Base-by-base conservation (phyloP, 805 yeast genomes). In the Monosporozyma unispora region DNA sequence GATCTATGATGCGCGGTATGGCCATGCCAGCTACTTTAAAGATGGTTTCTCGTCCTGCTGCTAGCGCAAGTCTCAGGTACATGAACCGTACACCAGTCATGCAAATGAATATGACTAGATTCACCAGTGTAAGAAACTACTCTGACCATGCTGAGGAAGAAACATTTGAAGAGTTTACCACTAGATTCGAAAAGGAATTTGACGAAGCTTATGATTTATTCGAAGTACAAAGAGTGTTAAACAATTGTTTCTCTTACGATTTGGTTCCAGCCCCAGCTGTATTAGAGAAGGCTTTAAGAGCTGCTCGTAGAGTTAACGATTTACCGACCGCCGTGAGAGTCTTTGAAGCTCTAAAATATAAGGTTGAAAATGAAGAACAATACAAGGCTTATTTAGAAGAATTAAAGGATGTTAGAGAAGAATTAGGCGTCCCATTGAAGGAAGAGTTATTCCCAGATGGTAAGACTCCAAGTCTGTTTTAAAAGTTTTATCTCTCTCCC, bases 241-340 rank as follows among this genome's bases (percentile, higher is more conserved):
- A 95, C 82, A 93, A 93, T 77, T 89, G 95, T 72, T 93, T 93
- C 77, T 87, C 98, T 14, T 93, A 93, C 77, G 99, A 93, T 74
- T 81, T 93, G 71, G 99, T 93, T 50, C 99, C 99, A 59, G 91
- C 99, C 28, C 99, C 99, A 58, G 80, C 85, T 54, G 98, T 93
- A 55, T 79, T 93, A 66, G 96, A 87, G 74, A 87, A 85, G 73
- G 99, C 99, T 45, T 78, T 93, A 68, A 82, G 87, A 75, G 99
- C 99, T 45, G 90, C 97, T 62, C 90, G 99, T 82, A 87, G 98
- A 75, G 98, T 93, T 59, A 88, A 93, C 73, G 99, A 93, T 76
- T 87, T 87, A 75, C 96, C 99, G 54, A 90, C 98, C 52, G 99
- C 99, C 50, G 93, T 89, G 60, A 87, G 99, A 76, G 96, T 95